These are phyloP conservation scores for Melanomma pulvis-pyrius DNA, from an alignment of 495 filamentous ascomycete genomes.

Conservation along the genomic window DNA sequence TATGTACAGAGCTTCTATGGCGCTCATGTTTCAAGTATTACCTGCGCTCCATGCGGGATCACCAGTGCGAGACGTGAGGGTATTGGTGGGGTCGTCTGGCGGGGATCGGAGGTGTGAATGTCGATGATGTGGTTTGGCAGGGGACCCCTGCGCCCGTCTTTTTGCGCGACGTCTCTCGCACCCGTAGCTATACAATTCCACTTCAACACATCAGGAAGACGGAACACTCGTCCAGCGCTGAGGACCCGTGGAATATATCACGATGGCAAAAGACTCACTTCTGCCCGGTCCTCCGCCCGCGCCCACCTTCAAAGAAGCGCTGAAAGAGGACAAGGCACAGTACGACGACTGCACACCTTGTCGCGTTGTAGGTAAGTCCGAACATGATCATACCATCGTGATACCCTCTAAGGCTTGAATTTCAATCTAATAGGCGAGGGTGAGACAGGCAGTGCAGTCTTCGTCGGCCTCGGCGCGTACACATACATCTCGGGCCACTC, in stretches of 20 bases:
- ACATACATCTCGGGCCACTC: constrained; percentile 78
- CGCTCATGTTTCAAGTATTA: constrained; percentile 49
- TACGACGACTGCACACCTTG: constrained; percentile 47
- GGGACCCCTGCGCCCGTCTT: background rate
- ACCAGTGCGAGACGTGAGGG: background rate
- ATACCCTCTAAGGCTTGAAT: background rate
- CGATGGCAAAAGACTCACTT: constrained; percentile 6
- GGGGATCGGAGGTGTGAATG: constrained; percentile 24
- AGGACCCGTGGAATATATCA: background rate
- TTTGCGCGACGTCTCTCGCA: background rate
- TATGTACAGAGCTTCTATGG: constrained; percentile 94
- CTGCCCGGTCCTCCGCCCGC: background rate
- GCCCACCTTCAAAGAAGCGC: constrained; percentile 27
- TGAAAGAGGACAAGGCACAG: constrained; percentile 30
- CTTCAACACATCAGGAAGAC: background rate
- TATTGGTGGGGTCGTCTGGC: constrained; percentile 11
- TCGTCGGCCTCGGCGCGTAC: constrained; percentile 87
- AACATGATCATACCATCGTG: background rate
- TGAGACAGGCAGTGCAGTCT: constrained; percentile 73
- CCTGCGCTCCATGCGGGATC: constrained; percentile 10
- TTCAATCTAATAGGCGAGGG: too few relatives aligned
- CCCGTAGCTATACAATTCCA: background rate
- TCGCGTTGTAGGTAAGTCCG: constrained; percentile 43
- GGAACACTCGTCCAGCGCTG: background rate
- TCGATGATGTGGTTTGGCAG: background rate